Evolutionary conservation across 768 basidiomycete species (phyloP).

Genomic region (Hypholoma fasciculare): DNA sequence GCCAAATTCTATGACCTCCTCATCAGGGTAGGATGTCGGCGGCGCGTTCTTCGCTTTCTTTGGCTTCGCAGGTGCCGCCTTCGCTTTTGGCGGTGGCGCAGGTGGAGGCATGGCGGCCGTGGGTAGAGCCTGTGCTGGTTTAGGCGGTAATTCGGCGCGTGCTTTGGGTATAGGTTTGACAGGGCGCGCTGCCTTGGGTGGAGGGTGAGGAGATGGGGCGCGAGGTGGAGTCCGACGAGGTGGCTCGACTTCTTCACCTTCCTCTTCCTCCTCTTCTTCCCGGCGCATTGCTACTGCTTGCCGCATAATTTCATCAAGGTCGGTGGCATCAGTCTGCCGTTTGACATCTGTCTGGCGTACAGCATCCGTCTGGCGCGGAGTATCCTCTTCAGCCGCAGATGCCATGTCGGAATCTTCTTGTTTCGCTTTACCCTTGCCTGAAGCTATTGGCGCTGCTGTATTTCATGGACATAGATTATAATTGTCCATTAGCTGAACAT

Average conservation of each 20-base stretch:
- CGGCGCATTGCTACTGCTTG: slow-evolving; percentile 14
- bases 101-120: slow-evolving; percentile 10
- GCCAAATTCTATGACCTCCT: slow-evolving; percentile 17
- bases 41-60: not conserved
- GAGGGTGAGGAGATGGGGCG: slow-evolving; percentile 27
- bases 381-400: slow-evolving; percentile 25
- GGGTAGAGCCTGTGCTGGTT: slow-evolving; percentile 1
- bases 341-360: slow-evolving; percentile 24
- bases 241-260: slow-evolving; percentile 29
- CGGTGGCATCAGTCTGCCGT: slow-evolving; percentile 37
- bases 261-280: slow-evolving; percentile 33
- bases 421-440: slow-evolving; percentile 16
- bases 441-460: slow-evolving; percentile 10
- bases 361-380: slow-evolving; percentile 23
- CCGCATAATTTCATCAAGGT: slow-evolving; percentile 33
- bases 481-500: not conserved
- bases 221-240: slow-evolving; percentile 23
- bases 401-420: slow-evolving; percentile 11
- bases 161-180: slow-evolving; percentile 27
- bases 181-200: slow-evolving; percentile 26
- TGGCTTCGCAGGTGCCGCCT: not conserved
- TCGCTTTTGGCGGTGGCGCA: slow-evolving; percentile 17
- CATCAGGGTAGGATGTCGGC: slow-evolving; percentile 9
- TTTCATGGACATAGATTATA: slow-evolving; percentile 1
- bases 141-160: slow-evolving; percentile 15